Percentiles rank a stretch among this genome's conserved stretches.
These are phyloP conservation scores for Rhizopogon rudus DNA, from an alignment of 768 basidiomycete species.

Conservation along the genomic window DNA sequence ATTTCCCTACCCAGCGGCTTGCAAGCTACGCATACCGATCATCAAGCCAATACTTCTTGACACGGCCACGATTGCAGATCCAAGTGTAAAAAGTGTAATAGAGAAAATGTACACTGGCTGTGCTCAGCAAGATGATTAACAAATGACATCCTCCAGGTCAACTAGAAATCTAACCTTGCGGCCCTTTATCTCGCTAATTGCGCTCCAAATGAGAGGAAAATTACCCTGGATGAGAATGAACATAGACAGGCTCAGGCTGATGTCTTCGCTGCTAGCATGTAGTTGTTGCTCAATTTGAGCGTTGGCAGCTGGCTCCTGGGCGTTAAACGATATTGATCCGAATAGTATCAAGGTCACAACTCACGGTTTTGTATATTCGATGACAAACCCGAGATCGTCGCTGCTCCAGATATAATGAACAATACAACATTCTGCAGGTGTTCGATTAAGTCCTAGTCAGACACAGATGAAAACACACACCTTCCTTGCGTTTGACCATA, in stretches of 20 bases:
- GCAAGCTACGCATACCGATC: slow-evolving; percentile 64
- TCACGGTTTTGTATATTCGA: slow-evolving; percentile 26
- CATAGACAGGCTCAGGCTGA: slow-evolving; percentile 64
- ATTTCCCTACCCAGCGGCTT: slow-evolving; percentile 53
- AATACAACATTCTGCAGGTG: slow-evolving; percentile 14
- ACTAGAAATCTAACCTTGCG: slow-evolving; percentile 44
- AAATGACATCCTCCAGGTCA: background rate
- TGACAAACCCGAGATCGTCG: slow-evolving; percentile 24
- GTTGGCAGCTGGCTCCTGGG: slow-evolving; percentile 52
- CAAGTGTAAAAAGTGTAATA: slow-evolving; percentile 46
- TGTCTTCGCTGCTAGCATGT: slow-evolving; percentile 53
- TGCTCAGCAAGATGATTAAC: background rate
- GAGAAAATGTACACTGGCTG: slow-evolving; percentile 56
- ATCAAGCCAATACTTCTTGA: slow-evolving; percentile 52
- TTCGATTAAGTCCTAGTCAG: too few relatives aligned
- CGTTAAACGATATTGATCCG: slow-evolving; percentile 5
- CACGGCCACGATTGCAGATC: slow-evolving; percentile 53
- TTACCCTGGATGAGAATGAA: slow-evolving; percentile 70
- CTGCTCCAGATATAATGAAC: slow-evolving; percentile 21
- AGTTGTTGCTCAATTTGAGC: slow-evolving; percentile 57
- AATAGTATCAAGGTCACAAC: slow-evolving; percentile 13
- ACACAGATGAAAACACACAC: slow-evolving; percentile 21
- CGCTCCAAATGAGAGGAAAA: slow-evolving; percentile 47
- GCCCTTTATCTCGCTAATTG: slow-evolving; percentile 53
- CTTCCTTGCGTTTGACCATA: slow-evolving; percentile 53